Evolutionary conservation across 176 grass and related monocot genomes (phyloP).

Genomic region (Hordeum vulgare): MorexV3_pseudomolecules_assembly NC_058519.1:25215541-25216040

Average conservation of each 20-base stretch:
- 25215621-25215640: neutral
- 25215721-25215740: slow-evolving; percentile 10
- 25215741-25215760: slow-evolving; percentile 19
- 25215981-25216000: neutral
- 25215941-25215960: neutral
- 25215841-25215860: neutral
- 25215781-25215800: neutral
- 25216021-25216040: neutral
- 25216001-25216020: neutral
- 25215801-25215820: rapidly evolving
- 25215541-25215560: too few species aligned
- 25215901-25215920: neutral
- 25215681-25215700: neutral
- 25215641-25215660: neutral
- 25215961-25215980: neutral
- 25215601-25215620: too few species aligned
- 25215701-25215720: slow-evolving; percentile 1
- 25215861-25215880: neutral
- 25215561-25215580: too few species aligned
- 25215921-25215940: neutral
- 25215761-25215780: neutral
- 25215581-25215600: too few species aligned
- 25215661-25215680: neutral
- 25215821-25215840: neutral
- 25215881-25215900: too few species aligned